Evolutionary conservation across 305 asterid species (phyloP), one percentile per base, ranked within the genome.

Genomic region (Fraxinus baroniana): DNA sequence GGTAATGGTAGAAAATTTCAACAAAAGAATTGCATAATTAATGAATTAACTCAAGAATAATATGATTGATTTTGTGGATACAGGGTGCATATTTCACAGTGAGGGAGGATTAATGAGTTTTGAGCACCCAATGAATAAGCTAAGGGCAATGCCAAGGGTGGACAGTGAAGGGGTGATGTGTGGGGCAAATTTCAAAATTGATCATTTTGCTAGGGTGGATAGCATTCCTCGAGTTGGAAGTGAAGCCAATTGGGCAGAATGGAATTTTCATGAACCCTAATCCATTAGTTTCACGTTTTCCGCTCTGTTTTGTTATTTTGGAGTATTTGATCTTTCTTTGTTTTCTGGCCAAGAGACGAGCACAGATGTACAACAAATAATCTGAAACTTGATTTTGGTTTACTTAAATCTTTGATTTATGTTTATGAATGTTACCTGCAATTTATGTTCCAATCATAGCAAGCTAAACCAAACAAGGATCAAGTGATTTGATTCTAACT

Each of bases 151-250:
- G 97, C 97, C 95, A 1, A 84, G 98, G 81, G 90, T 95, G 13
- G 98, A 95, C 20, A 95, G 98, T 41, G 95, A 93, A 85, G 98
- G 98, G 1, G 94, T 62, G 0, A 81, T 91, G 82, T 92, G 98
- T 78, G 98, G 98, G 57, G 92, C 98, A 35, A 90, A 90, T 78
- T 94, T 95, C 89, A 91, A 90, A 81, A 97, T 92, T 7, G 98
- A 93, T 76, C 17, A 76, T 3, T 91, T 90, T 32, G 84, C 97
- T 0, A 90, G 94, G 72, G 93, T 91, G n/a, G 90, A 93, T 78
- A 90, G 94, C 87, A 93, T 95, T 32, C 98, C 98, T 0, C 89
- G 98, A 0, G 97, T 92, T n/a, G 98, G 98, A n/a, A 95, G 98
- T 64, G 90, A 91, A 66, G 82, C 91, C 72, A 92, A 95, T 72